These are phyloP conservation scores for Geranium incanum DNA, from an alignment of 441 rosid species.

Conservation along the genomic window DNA sequence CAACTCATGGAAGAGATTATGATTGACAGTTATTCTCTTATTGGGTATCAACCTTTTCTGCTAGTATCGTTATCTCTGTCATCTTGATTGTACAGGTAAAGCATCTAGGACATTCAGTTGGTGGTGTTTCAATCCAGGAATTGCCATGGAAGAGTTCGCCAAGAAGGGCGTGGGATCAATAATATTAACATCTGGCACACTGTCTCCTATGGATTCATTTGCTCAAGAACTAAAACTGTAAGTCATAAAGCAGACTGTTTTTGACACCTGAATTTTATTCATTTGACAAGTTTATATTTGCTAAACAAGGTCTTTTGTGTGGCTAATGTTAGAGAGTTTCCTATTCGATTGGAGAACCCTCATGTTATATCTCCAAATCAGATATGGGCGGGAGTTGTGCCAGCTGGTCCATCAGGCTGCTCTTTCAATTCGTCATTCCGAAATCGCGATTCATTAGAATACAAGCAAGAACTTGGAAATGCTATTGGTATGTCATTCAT, in stretches of 20 bases:
- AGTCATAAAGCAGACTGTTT: conserved; percentile 26
- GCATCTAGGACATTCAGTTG: conserved; percentile 80
- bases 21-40: not conserved
- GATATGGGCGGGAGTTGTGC: conserved; percentile 88
- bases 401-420: conserved; percentile 78
- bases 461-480: conserved; percentile 96
- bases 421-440: conserved; percentile 72
- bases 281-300: conserved; percentile 20
- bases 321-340: conserved; percentile 59
- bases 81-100: conserved; percentile 50
- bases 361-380: conserved; percentile 88
- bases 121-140: conserved; percentile 99
- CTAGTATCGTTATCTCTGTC: conserved; percentile 5
- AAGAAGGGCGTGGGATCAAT: conserved; percentile 73
- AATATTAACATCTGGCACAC: conserved; percentile 87
- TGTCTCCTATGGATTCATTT: conserved; percentile 89
- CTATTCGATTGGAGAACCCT: conserved; percentile 88
- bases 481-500: conserved; percentile 67
- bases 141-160: conserved; percentile 81
- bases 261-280: conserved; percentile 13
- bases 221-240: conserved; percentile 86
- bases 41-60: conserved; percentile 11
- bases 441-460: conserved; percentile 71
- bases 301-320: conserved; percentile 20
- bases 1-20: conserved; percentile 2